Base-by-base conservation (phyloP, 164 flowering plant genomes). In the Malania oleifera region DNA sequence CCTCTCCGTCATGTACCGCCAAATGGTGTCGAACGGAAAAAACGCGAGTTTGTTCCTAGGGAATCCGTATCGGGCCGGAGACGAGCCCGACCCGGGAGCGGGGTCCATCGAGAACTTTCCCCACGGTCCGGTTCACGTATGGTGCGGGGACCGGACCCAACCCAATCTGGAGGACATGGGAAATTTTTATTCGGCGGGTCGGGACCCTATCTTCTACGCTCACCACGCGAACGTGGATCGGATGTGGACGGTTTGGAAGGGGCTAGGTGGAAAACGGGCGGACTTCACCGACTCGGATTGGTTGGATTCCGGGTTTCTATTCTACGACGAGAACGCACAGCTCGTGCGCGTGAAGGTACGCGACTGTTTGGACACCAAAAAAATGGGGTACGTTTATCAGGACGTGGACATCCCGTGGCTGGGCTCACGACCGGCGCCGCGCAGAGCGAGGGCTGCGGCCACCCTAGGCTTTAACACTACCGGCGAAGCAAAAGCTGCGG, bases 1-100 rank as follows among this genome's bases (percentile, higher is more conserved):
- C 41, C 70, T 83, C 11, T 51, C 64, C 1, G 45, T 80, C 8
- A 85, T 85, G 84, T 81, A 82, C 59, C 45, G 81, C 45, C 77
- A 74, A 38, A 64, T 85, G 75, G 75, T 82, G 22, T 62, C 82
- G 0, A 66, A 63, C 45, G 70, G 61, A 6, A 62, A 73, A 54
- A 66, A 74, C 13, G 47, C 75, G 28, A 2, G 12, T 19, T 72
- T 80, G 8, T 85, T 82, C 64, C 13, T 76, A 12, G 91, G 88
- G 0, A 31, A 57, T 2, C 52, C 80, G 1, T 79, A 74, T 41
- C 72, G 77, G 2, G 76, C 83, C 13, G 83, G 82, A 0, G 73
- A 66, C 10, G 64, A 67, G 3, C 50, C 78, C 0, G 67, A 65
- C 41, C 77, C 79, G 0, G 84, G 81, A 0, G 56, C 63, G 0